Evolutionary conservation across 2,329 filamentous ascomycete genomes (phyloP).

Genomic region (Tolypocladium cylindrosporum): DNA sequence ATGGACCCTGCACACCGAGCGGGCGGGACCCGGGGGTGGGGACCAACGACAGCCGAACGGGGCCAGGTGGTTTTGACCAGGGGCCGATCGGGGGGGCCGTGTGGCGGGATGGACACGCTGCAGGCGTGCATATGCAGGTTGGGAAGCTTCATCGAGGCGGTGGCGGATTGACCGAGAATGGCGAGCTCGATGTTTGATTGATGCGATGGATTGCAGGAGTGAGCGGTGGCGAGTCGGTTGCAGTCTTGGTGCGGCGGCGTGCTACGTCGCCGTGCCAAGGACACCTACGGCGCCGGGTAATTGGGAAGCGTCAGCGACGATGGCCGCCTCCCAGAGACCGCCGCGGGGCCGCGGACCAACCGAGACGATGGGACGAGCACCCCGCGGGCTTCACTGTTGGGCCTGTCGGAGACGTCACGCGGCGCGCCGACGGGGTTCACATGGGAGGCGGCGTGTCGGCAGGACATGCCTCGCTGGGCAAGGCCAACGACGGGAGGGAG

Average conservation of each 20-base stretch:
- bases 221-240: not conserved
- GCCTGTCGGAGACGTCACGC: not conserved
- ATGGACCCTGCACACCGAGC: not conserved
- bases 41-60: not conserved
- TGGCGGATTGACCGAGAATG: not conserved
- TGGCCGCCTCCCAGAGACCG: not conserved
- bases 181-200: not conserved
- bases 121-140: not conserved
- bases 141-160: not conserved
- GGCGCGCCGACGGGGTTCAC: not conserved
- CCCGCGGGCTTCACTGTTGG: not conserved
- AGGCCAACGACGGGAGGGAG: not conserved
- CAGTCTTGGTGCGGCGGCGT: not conserved
- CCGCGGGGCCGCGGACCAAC: not conserved
- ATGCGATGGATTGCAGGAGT: not conserved
- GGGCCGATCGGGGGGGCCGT: not conserved
- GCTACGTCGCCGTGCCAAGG: not conserved
- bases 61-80: not conserved
- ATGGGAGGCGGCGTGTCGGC: not conserved
- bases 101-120: not conserved
- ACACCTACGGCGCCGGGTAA: not conserved
- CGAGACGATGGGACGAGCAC: not conserved
- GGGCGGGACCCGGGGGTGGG: not conserved
- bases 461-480: not conserved
- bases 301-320: not conserved